Evolutionary conservation across 2,329 filamentous ascomycete genomes (phyloP), one percentile per base, ranked within the genome.

Genomic region (Alternaria arborescens): DNA sequence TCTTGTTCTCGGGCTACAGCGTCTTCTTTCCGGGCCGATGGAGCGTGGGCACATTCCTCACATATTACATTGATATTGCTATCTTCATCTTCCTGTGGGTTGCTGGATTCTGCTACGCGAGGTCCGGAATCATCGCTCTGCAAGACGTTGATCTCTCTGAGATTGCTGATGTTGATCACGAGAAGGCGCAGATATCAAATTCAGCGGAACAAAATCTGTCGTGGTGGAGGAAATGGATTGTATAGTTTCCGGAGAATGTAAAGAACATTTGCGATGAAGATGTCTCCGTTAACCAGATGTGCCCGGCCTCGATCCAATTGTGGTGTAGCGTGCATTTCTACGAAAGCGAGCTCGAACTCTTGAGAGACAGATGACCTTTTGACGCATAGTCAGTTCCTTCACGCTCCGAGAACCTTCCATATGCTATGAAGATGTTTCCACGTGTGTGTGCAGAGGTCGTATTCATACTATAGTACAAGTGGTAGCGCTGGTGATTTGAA

Each of bases 1-100:
- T 93, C 87, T 86, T 93, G 61, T 86, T 92, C 2, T 86, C 88
- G 5, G 91, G 91, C 0, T 93, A 92, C 65, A 84, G 87, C 0
- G 89, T 92, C 1, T 94, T 93, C 71, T 75, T 92, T 32, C 87
- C 88, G 0, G 81, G 80, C 7, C 83, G 84, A 7, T 93, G 89
- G 91, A 83, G 85, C 57, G 48, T 38, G 5, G 30, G 36, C 36
- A 55, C 52, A 6, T 61, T 61, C n/a, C 18, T 65, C 24, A 88
- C 86, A 0, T 81, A 85, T 0, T 90, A 90, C 66, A 82, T 89
- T 16, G 64, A 60, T 14, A 62, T 70, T 12, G 54, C 62, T 1
- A 65, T 70, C 22, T 70, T 68, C 38, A 16, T 52, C 5, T 41
- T 57, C 3, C 24, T 52, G 16, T 53, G 47, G 47, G 14, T 24